Conservation (phyloP, 2,329 filamentous ascomycete species). For the Coleophoma eucalyptorum region DNA sequence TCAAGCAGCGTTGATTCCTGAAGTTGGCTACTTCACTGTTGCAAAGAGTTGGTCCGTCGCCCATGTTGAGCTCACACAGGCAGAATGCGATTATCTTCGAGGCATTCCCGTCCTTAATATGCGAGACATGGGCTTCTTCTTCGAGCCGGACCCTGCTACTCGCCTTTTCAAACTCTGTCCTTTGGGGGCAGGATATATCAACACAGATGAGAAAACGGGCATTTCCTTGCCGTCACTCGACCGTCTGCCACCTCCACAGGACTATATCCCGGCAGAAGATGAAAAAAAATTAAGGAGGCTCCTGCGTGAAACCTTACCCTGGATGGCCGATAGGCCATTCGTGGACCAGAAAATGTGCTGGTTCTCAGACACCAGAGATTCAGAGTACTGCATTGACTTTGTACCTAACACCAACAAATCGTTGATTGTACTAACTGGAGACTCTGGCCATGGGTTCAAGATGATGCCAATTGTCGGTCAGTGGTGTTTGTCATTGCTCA, state of each 20-base stretch:
- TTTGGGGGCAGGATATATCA: constrained; percentile 44
- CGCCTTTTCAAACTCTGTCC: constrained; percentile 46
- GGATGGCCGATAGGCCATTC: constrained; percentile 41
- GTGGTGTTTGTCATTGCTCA: constrained; percentile 38
- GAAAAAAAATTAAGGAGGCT: constrained; percentile 40
- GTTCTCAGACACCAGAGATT: constrained; percentile 48
- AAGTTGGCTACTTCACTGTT: constrained; percentile 36
- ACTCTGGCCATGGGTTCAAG: constrained; percentile 49
- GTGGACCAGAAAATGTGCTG: constrained; percentile 45
- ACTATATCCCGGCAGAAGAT: constrained; percentile 41
- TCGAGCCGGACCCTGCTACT: constrained; percentile 46
- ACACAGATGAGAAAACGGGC: constrained; percentile 34
- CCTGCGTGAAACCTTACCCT: constrained; percentile 40
- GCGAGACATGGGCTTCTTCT: constrained; percentile 49
- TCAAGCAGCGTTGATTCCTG: constrained; percentile 33
- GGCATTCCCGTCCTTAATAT: constrained; percentile 45
- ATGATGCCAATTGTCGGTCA: constrained; percentile 47
- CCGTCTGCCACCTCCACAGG: constrained; percentile 16
- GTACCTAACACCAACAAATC: constrained; percentile 36
- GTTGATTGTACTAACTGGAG: constrained; percentile 41
- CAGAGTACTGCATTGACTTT: constrained; percentile 46
- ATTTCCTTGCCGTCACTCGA: constrained; percentile 35
- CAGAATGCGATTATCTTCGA: constrained; percentile 40
- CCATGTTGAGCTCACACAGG: constrained; percentile 42
- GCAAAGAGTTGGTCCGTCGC: constrained; percentile 47